Evolutionary conservation across 805 yeast genomes (phyloP).

Genomic region (Schwanniomyces polymorphus): DNA sequence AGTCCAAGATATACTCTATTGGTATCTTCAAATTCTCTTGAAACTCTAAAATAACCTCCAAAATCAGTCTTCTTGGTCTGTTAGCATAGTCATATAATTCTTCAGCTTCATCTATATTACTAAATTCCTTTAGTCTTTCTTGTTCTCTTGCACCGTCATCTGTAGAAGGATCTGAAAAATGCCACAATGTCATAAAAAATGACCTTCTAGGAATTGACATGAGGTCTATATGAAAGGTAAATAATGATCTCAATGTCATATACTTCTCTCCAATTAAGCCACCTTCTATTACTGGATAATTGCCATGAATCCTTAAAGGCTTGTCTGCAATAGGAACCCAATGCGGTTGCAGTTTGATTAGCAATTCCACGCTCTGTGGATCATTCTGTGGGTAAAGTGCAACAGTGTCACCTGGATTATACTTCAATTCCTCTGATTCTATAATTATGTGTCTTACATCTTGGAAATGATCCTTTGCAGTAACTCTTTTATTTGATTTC

Average conservation of each 20-base stretch:
- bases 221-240: slow-evolving; percentile 81
- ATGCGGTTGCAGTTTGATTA: slow-evolving; percentile 63
- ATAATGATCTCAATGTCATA: slow-evolving; percentile 67
- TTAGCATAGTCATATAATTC: slow-evolving; percentile 90
- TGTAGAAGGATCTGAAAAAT: slow-evolving; percentile 49
- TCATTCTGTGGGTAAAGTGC: slow-evolving; percentile 77
- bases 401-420: slow-evolving; percentile 79
- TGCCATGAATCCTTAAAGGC: slow-evolving; percentile 41
- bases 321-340: slow-evolving; percentile 75
- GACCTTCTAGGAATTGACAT: slow-evolving; percentile 80
- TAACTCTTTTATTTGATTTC: slow-evolving; percentile 55
- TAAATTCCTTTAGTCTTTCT: slow-evolving; percentile 75
- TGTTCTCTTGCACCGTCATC: slow-evolving; percentile 71
- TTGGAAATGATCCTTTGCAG: slow-evolving; percentile 77
- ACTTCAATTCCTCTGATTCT: slow-evolving; percentile 33
- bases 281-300: slow-evolving; percentile 48
- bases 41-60: slow-evolving; percentile 85
- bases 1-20: slow-evolving; percentile 68
- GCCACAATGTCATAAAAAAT: slow-evolving; percentile 73
- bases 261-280: slow-evolving; percentile 50
- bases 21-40: slow-evolving; percentile 71
- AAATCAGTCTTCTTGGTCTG: slow-evolving; percentile 82
- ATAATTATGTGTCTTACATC: slow-evolving; percentile 73
- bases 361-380: slow-evolving; percentile 56
- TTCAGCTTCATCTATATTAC: slow-evolving; percentile 69